These are phyloP conservation scores for Clarireedia sp. DNA, from an alignment of 2,329 filamentous ascomycete genomes.

Conservation along the genomic window DNA sequence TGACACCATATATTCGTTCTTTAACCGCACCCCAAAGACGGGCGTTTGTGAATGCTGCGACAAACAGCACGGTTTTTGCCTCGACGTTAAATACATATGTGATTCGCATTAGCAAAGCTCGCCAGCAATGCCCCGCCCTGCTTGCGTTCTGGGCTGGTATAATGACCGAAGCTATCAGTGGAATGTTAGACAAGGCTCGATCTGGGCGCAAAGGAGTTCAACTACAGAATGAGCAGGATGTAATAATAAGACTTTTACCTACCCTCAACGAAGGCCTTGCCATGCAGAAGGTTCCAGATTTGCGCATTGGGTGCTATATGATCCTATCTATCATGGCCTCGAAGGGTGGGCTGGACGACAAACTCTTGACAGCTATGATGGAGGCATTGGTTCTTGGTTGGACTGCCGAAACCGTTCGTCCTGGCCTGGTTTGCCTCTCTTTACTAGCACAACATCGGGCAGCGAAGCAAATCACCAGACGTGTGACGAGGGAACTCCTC, in stretches of 20 bases:
- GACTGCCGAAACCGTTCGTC: slow-evolving; percentile 62
- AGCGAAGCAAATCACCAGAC: slow-evolving; percentile 58
- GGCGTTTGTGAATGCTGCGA: slow-evolving; percentile 75
- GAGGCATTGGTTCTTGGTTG: slow-evolving; percentile 75
- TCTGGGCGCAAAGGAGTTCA: slow-evolving; percentile 72
- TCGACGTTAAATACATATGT: slow-evolving; percentile 71
- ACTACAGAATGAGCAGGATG: slow-evolving; percentile 69
- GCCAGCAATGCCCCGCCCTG: slow-evolving; percentile 68
- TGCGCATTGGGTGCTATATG: slow-evolving; percentile 88
- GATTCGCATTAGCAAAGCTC: slow-evolving; percentile 61
- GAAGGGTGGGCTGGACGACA: slow-evolving; percentile 72
- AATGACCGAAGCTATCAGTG: slow-evolving; percentile 75
- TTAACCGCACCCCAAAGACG: slow-evolving; percentile 70
- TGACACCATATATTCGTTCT: slow-evolving; percentile 77
- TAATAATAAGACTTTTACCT: slow-evolving; percentile 60
- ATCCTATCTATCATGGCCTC: slow-evolving; percentile 77
- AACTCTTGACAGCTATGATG: slow-evolving; percentile 79
- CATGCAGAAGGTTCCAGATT: slow-evolving; percentile 65
- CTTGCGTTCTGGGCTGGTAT: slow-evolving; percentile 88
- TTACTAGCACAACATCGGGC: slow-evolving; percentile 75
- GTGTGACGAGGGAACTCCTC: slow-evolving; percentile 61
- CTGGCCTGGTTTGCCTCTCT: slow-evolving; percentile 71
- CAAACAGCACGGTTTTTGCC: slow-evolving; percentile 70
- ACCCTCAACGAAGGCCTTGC: slow-evolving; percentile 71
- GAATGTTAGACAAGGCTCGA: slow-evolving; percentile 68